These are phyloP conservation scores for Fraxinus sp. DNA, from an alignment of 305 asterid genomes.

Conservation along the genomic window DNA sequence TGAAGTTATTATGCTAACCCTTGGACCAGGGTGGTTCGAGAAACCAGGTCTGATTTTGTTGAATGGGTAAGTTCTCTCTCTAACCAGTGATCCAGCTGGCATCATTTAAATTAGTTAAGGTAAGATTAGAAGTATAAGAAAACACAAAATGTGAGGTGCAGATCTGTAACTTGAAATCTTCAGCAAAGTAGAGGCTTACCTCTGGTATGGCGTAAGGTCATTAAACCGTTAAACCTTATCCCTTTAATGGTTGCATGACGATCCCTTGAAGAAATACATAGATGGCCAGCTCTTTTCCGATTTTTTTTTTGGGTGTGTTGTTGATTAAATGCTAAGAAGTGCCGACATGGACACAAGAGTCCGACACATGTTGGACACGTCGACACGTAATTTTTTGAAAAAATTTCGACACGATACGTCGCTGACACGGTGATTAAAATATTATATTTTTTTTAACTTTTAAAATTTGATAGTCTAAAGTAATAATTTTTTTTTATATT, in stretches of 20 bases:
- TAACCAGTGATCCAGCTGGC: not conserved
- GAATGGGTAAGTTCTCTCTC: not conserved
- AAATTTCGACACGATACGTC: too few species aligned
- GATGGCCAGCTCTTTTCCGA: not conserved
- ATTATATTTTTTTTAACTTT: too few species aligned
- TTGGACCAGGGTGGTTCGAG: constrained; percentile 3
- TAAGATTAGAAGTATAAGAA: constrained; percentile 9
- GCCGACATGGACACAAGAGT: too few species aligned
- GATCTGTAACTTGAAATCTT: not conserved
- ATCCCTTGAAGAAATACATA: not conserved
- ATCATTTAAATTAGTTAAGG: constrained; percentile 15
- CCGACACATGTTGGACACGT: too few species aligned
- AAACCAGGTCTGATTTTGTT: constrained; percentile 15
- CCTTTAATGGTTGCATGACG: not conserved
- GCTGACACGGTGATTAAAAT: too few species aligned
- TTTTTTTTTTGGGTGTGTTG: not conserved
- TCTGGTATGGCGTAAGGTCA: not conserved
- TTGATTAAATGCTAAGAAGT: not conserved
- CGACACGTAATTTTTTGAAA: too few species aligned
- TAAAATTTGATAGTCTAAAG: too few species aligned
- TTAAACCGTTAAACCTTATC: not conserved
- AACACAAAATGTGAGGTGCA: constrained; percentile 1
- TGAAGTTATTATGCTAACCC: constrained; percentile 2
- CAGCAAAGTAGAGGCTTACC: constrained; percentile 5
- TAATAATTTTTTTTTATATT: too few species aligned